A percentile compares a stretch with the other conserved stretches of the same genome.
phyloP scores from a whole-genome alignment of 2,329 filamentous ascomycete species.

The Corinectria fuckeliana region DNA sequence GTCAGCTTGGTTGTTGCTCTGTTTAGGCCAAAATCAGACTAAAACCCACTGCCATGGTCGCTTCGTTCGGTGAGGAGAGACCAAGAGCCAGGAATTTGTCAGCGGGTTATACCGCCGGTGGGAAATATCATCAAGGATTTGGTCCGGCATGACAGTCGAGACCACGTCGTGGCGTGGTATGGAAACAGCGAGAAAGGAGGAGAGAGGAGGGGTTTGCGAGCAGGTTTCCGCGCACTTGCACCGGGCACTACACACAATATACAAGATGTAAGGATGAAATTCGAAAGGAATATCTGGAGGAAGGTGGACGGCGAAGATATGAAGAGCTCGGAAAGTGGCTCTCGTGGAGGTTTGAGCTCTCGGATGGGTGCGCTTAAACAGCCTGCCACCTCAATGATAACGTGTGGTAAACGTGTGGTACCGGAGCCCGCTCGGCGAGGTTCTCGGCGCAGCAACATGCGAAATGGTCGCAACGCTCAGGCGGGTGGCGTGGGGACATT shows the following conservation, averaged over 20 bases:
- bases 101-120: conserved; percentile 94
- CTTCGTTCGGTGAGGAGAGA: conserved; percentile 96
- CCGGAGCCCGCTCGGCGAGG: conserved; percentile 32
- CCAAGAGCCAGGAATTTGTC: conserved; percentile 88
- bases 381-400: neutral
- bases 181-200: conserved; percentile 1
- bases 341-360: neutral
- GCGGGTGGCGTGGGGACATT: conserved; percentile 19
- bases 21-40: neutral
- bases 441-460: conserved; percentile 32
- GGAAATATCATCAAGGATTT: conserved; percentile 92
- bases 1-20: conserved; percentile 12
- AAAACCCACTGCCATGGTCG: conserved; percentile 90
- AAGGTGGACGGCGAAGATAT: neutral
- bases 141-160: conserved; percentile 66
- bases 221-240: neutral
- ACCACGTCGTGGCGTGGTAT: conserved; percentile 22
- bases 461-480: conserved; percentile 5
- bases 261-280: neutral
- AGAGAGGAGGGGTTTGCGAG: neutral
- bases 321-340: conserved; percentile 10
- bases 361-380: conserved; percentile 20
- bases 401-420: conserved; percentile 4
- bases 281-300: neutral
- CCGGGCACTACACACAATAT: neutral